phyloP scores from a whole-genome alignment of 768 basidiomycete species.

The Calvatia gigantea region DNA sequence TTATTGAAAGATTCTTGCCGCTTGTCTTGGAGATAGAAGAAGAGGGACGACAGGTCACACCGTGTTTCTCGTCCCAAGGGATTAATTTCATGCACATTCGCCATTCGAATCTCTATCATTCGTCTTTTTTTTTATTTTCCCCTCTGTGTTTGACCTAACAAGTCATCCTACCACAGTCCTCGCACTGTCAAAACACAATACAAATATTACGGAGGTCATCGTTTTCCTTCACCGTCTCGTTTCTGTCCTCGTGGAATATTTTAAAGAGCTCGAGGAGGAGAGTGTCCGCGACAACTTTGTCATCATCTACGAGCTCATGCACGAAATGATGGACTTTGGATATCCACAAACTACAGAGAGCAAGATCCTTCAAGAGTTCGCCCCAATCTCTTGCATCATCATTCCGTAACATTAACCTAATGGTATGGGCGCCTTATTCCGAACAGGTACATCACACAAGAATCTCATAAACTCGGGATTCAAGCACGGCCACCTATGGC shows the following conservation, averaged over 20 bases:
- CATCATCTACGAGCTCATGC: slow-evolving; percentile 97
- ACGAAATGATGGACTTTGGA: slow-evolving; percentile 99
- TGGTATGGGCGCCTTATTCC: slow-evolving; percentile 41
- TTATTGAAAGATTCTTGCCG: slow-evolving; percentile 91
- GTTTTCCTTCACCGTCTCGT: slow-evolving; percentile 93
- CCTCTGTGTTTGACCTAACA: too few species aligned
- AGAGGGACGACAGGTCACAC: slow-evolving; percentile 93
- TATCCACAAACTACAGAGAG: slow-evolving; percentile 99
- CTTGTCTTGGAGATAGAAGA: slow-evolving; percentile 94
- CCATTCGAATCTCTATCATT: slow-evolving; percentile 95
- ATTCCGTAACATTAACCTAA: neutral
- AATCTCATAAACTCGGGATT: slow-evolving; percentile 94
- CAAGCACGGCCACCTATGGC: slow-evolving; percentile 93
- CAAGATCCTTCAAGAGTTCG: slow-evolving; percentile 96
- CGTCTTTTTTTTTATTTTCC: slow-evolving; percentile 37
- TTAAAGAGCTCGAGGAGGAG: slow-evolving; percentile 99
- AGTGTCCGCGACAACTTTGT: slow-evolving; percentile 99
- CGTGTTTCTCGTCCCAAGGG: slow-evolving; percentile 93
- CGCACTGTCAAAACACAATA: slow-evolving; percentile 92
- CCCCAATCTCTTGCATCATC: slow-evolving; percentile 9
- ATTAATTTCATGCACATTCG: slow-evolving; percentile 99
- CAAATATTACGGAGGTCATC: slow-evolving; percentile 94
- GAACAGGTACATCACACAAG: slow-evolving; percentile 85
- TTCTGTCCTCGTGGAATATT: slow-evolving; percentile 94
- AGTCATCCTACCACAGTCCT: slow-evolving; percentile 58